phyloP scores from a whole-genome alignment of 2,329 filamentous ascomycete species.

The Colletotrichum australisinense region DNA sequence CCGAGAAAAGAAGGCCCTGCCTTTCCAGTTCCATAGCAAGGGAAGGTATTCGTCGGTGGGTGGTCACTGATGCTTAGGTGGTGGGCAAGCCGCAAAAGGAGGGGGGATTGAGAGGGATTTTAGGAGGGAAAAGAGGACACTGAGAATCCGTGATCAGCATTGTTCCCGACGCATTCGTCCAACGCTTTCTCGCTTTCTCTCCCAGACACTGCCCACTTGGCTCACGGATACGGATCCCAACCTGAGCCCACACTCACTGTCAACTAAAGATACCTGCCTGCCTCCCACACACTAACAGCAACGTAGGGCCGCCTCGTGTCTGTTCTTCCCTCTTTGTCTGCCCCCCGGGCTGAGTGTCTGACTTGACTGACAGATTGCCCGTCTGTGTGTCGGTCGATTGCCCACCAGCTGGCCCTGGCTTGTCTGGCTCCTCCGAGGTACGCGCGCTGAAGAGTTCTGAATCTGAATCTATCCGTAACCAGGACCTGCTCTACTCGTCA shows the following conservation, averaged over 20 bases:
- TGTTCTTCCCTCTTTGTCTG: conserved; percentile 2
- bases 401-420: background rate
- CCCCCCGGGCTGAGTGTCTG: background rate
- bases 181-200: conserved; percentile 19
- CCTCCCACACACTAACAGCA: background rate
- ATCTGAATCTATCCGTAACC: conserved; percentile 1
- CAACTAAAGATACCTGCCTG: conserved; percentile 5
- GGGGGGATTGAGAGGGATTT: background rate
- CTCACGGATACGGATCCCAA: conserved; percentile 5
- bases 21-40: background rate
- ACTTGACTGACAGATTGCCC: conserved; percentile 2
- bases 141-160: conserved; percentile 5
- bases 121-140: background rate
- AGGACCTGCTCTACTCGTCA: conserved; percentile 4
- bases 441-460: conserved; percentile 13
- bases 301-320: background rate
- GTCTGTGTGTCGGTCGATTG: conserved; percentile 19
- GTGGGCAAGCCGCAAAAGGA: background rate
- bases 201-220: conserved; percentile 15
- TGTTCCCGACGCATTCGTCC: conserved; percentile 23
- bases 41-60: background rate
- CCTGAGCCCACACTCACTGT: background rate
- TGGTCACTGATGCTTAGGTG: background rate
- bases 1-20: background rate
- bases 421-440: background rate